Conservation (phyloP, 129 eudicot genomes). For the Centaurea solstitialis region DNA sequence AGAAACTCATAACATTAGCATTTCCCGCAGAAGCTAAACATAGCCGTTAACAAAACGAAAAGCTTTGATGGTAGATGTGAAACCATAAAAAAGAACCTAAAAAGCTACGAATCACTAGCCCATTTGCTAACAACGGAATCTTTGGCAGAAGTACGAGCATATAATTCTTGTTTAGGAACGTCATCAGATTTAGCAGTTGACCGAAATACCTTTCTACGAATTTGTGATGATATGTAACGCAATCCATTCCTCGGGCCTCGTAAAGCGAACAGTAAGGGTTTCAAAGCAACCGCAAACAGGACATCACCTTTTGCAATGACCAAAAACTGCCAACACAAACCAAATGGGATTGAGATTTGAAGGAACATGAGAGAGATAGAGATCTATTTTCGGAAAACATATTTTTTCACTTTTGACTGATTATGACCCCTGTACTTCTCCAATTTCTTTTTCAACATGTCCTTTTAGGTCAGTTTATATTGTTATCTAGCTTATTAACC, state of each 20-base stretch:
- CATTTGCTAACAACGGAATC: slow-evolving; percentile 78
- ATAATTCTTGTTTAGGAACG: slow-evolving; percentile 35
- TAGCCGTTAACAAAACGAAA: background rate
- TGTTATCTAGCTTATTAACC: background rate
- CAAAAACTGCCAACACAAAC: slow-evolving; percentile 45
- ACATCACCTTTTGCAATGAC: slow-evolving; percentile 78
- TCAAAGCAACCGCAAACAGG: slow-evolving; percentile 65
- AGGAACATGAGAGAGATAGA: background rate
- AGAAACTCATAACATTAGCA: background rate
- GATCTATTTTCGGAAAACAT: background rate
- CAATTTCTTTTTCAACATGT: background rate
- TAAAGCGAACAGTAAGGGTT: slow-evolving; percentile 63
- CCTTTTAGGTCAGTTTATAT: background rate
- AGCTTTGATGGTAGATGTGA: background rate
- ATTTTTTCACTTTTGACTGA: background rate
- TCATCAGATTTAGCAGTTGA: slow-evolving; percentile 26
- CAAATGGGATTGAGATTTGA: background rate
- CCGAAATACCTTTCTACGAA: slow-evolving; percentile 38
- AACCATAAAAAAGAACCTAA: background rate
- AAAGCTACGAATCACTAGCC: slow-evolving; percentile 56
- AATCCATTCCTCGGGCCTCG: slow-evolving; percentile 60
- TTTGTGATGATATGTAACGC: slow-evolving; percentile 46
- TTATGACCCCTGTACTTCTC: background rate
- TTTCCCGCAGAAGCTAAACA: slow-evolving; percentile 4
- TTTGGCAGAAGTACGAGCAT: slow-evolving; percentile 56